These are phyloP conservation scores for Saccharomyces paradoxus DNA, from an alignment of 805 yeast genomes.

Conservation along the genomic window DNA sequence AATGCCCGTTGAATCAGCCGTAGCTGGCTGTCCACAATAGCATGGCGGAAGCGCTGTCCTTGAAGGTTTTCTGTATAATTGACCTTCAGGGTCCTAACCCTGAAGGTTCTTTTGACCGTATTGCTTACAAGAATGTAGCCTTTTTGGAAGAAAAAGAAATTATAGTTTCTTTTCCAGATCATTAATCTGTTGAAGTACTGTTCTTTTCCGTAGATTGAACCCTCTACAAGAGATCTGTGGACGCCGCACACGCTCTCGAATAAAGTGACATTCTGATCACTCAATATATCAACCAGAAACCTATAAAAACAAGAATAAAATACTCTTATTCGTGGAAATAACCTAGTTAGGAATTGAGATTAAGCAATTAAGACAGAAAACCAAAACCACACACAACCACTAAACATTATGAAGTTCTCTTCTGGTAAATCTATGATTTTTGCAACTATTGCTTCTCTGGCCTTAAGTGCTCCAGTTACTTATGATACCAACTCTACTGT, in stretches of 20 bases:
- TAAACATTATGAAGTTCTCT: neutral
- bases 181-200: neutral
- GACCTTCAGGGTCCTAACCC: neutral
- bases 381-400: neutral
- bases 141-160: neutral
- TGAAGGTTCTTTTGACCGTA: neutral
- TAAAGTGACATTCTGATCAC: neutral
- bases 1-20: neutral
- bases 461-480: constrained; percentile 3
- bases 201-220: neutral
- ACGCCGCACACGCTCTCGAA: neutral
- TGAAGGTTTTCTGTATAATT: neutral
- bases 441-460: neutral
- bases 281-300: neutral
- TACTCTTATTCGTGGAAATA: neutral
- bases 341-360: neutral
- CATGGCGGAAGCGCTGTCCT: neutral
- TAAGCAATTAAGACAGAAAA: neutral
- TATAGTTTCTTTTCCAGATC: neutral
- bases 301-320: neutral
- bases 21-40: neutral
- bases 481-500: constrained; percentile 4
- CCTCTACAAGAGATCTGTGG: neutral
- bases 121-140: neutral
- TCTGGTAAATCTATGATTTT: neutral